phyloP scores from a whole-genome alignment of 352 stramenopile genomes.

The Globisporangium camurandrum region DNA sequence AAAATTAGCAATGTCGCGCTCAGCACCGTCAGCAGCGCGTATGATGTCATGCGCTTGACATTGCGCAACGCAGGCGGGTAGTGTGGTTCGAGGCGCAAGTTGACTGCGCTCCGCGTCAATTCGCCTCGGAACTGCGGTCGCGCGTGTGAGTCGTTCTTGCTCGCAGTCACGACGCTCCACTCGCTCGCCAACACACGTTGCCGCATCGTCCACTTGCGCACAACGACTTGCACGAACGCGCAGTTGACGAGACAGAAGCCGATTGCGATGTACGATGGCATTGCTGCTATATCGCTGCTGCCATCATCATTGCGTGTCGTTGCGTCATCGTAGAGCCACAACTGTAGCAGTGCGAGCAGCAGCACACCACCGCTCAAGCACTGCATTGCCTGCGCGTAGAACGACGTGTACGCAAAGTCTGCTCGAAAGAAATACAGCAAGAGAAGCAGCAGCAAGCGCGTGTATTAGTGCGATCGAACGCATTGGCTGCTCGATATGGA shows the following conservation, averaged over 20 bases:
- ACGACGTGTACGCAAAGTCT: slow-evolving; percentile 47
- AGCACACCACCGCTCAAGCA: slow-evolving; percentile 23
- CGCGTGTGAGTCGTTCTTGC: slow-evolving; percentile 13
- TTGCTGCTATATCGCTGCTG: background rate
- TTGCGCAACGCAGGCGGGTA: slow-evolving; percentile 26
- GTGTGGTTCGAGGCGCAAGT: slow-evolving; percentile 44
- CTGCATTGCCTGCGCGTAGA: slow-evolving; percentile 38
- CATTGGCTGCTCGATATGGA: too few relatives aligned
- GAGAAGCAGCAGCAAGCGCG: slow-evolving; percentile 4
- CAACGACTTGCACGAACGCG: slow-evolving; percentile 33
- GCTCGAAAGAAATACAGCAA: background rate
- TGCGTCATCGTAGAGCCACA: background rate
- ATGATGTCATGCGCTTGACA: slow-evolving; percentile 20
- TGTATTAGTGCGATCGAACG: too few relatives aligned
- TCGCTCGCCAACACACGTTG: slow-evolving; percentile 28
- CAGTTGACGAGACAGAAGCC: slow-evolving; percentile 45
- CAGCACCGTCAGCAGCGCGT: slow-evolving; percentile 17
- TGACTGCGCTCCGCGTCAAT: slow-evolving; percentile 40
- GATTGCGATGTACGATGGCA: slow-evolving; percentile 4
- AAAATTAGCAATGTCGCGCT: slow-evolving; percentile 16
- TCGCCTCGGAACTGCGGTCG: slow-evolving; percentile 54
- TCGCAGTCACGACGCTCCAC: slow-evolving; percentile 32
- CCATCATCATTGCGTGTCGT: background rate
- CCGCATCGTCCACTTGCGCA: slow-evolving; percentile 55
- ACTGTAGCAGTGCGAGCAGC: slow-evolving; percentile 21